phyloP scores from a whole-genome alignment of 108 stramenopile genomes.

The Stephanodiscus triporus region DNA sequence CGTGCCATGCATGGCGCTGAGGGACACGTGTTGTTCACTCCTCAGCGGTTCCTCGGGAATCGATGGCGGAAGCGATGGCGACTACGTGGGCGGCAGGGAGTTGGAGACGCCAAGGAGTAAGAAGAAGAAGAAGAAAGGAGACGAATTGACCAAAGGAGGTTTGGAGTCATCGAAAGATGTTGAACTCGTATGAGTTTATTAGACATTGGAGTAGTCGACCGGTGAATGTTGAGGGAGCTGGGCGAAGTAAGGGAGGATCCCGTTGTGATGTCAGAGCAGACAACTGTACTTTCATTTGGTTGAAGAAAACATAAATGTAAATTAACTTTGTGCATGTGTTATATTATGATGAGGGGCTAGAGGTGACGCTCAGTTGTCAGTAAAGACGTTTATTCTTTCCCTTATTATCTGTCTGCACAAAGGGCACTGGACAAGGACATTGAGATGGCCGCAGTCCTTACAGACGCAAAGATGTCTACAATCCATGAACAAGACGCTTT shows the following conservation, averaged over 20 bases:
- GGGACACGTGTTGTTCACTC: not conserved
- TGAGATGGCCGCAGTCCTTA: slow-evolving; percentile 23
- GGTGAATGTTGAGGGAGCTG: not conserved
- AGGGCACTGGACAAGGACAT: slow-evolving; percentile 28
- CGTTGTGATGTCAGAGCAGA: no score
- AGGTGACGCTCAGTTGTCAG: not conserved
- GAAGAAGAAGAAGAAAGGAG: not conserved
- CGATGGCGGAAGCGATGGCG: not conserved
- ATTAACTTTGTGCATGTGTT: no score
- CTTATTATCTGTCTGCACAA: slow-evolving; percentile 38
- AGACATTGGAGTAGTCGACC: not conserved
- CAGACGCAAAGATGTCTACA: slow-evolving; percentile 50
- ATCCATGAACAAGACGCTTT: slow-evolving; percentile 33
- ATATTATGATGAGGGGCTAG: no score
- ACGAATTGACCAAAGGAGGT: not conserved
- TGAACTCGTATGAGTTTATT: slow-evolving; percentile 3
- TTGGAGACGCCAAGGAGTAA: not conserved
- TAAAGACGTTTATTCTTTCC: slow-evolving; percentile 35
- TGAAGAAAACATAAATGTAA: no score
- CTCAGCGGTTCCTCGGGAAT: not conserved
- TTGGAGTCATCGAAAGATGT: not conserved
- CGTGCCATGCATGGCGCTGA: not conserved
- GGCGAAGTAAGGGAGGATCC: not conserved
- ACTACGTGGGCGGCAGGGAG: not conserved
- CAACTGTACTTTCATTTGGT: no score